Evolutionary conservation across 257 asterid genomes (phyloP), one percentile per base, ranked within the genome.

Genomic region (Nicotiana noctiflora): DNA sequence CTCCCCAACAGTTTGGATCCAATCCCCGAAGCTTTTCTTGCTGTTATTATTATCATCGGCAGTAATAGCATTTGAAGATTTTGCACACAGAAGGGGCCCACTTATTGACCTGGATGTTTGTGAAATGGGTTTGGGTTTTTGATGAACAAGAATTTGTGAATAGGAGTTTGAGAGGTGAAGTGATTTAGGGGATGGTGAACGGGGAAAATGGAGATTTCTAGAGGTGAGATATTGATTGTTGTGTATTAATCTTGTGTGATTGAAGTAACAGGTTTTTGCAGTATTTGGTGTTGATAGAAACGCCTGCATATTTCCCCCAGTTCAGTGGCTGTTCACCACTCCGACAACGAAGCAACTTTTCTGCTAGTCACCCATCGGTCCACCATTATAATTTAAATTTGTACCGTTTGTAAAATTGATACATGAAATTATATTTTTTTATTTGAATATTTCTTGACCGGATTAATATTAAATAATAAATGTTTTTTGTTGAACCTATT

Each of bases 1-100:
- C 88, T 93, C 98, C 21, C 93, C 92, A 9, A 79, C 83, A 9
- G 84, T 84, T 82, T 90, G 97, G 65, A 91, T 79, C 92, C 91
- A 86, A 80, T 87, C 88, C 88, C 77, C 44, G 13, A 62, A 18
- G 70, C 70, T 60, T 2, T 56, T 34, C 59, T 53, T 74, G n/a
- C 21, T 40, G 4, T 23, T 23, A 32, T 23, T 23, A 32, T 83
- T 90, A 57, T 67, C 85, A 56, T 81, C 81, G 31, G 90, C 21
- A 84, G 81, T 70, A 62, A 79, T 32, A 1, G 59, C 32, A 91
- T 82, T 87, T 83, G 94, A 87, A 60, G 95, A 88, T 86, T 86
- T 88, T 86, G 88, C 79, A 84, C 91, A 88, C 6, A 53, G 89
- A 82, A 67, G 81, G 1, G 87, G 81, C 23, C 76, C 80, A 64